phyloP scores from a whole-genome alignment of 169 alveolate genomes.

The Babesia caballi region DNA sequence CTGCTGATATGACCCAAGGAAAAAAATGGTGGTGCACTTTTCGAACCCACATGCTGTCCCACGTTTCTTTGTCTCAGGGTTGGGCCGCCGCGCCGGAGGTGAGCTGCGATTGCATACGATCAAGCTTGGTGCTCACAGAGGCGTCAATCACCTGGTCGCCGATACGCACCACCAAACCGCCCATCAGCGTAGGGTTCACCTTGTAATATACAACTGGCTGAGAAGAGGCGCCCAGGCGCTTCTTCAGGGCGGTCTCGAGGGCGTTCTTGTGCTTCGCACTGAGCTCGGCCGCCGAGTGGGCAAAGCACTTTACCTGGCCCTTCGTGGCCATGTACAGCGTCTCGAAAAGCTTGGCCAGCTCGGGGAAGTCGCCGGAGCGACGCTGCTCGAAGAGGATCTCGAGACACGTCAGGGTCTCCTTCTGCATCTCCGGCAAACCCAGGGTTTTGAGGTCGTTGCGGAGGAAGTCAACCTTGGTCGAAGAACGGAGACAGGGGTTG shows the following conservation, averaged over 20 bases:
- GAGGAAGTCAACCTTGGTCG: slow-evolving; percentile 46
- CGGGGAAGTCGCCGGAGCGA: slow-evolving; percentile 36
- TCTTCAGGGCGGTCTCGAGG: slow-evolving; percentile 38
- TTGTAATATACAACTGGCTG: slow-evolving; percentile 45
- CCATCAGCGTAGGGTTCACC: slow-evolving; percentile 47
- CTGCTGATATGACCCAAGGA: too few species aligned
- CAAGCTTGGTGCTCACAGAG: slow-evolving; percentile 51
- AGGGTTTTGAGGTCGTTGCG: slow-evolving; percentile 35
- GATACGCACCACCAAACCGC: slow-evolving; percentile 52
- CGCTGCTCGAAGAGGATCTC: slow-evolving; percentile 53
- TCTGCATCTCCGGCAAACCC: slow-evolving; percentile 36
- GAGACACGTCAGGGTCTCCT: slow-evolving; percentile 51
- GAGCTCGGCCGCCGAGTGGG: slow-evolving; percentile 45
- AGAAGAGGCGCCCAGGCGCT: slow-evolving; percentile 34
- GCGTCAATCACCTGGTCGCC: slow-evolving; percentile 63
- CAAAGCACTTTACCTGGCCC: slow-evolving; percentile 52
- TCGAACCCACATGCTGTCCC: too few species aligned
- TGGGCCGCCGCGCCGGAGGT: not conserved
- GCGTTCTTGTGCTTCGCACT: slow-evolving; percentile 21
- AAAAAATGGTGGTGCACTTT: too few species aligned
- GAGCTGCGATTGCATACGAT: slow-evolving; percentile 53
- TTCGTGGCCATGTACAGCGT: slow-evolving; percentile 46
- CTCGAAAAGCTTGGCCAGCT: slow-evolving; percentile 48
- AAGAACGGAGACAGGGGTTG: slow-evolving; percentile 50
- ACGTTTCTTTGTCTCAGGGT: too few species aligned